Base-by-base conservation (phyloP, 2,329 filamentous ascomycete species). In the Scedosporium dehoogii region DNA sequence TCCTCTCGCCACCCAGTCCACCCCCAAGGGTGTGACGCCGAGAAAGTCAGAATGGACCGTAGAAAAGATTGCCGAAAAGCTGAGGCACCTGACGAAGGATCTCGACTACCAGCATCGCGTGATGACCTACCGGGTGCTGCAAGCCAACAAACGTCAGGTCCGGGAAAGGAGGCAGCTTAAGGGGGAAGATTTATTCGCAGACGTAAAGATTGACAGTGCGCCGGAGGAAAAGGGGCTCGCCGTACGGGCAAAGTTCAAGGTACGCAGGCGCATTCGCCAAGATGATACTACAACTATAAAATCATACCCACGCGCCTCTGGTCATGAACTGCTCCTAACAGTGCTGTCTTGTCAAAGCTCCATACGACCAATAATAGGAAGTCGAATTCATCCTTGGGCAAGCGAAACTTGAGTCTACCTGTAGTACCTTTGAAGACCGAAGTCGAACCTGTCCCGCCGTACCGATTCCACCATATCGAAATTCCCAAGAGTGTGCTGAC, bases 401-500 rank as follows among this genome's bases (percentile, higher is more conserved):
- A 62, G 76, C 78, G 62, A 69, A 72, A 60, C 72, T 75, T 25
- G 76, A 77, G 3, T 27, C 14, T 63, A 64, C 66, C 69, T 2
- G 75, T 80, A 4, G 68, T 75, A n/a, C 73, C 76, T 66, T 77
- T 83, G 65, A 79, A 79, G 66, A 79, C 81, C 2, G 74, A 79
- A 62, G 77, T 76, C 65, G 75, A 79, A 21, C 74, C 78, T n/a
- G 82, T 84, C 7, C 83, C 83, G n/a, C 73, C 73, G 27, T 86
- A 85, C 67, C 75, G 79, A 33, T 85, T 84, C 65, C 83, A 85
- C 66, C 81, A 85, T 63, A 80, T 85, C 44, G 80, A 84, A 68
- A 83, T 85, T 60, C 77, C 75, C 68, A 84, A 81, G 68, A 85
- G 85, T 62, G 79, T 85, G 42, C 74, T 85, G 33, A 83, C 83